Evolutionary conservation across 768 basidiomycete species (phyloP).

Genomic region (Exidia glandulosa): DNA sequence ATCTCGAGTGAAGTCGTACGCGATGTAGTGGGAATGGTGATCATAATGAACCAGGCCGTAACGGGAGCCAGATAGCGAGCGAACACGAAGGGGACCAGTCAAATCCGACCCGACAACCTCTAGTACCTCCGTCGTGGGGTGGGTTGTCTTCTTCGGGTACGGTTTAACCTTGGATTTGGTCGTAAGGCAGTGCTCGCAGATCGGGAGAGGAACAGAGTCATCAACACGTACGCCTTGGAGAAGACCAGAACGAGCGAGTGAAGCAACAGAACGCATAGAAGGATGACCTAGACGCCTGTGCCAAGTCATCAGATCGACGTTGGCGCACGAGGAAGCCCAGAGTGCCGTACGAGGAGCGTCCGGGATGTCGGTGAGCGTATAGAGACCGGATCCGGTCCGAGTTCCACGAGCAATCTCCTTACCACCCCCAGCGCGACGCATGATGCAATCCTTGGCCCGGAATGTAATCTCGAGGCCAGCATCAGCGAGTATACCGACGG

Average conservation of each 20-base stretch:
- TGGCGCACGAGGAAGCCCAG: not conserved
- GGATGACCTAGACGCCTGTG: not conserved
- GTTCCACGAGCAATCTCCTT: not conserved
- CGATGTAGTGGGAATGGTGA: not conserved
- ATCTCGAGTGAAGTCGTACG: not conserved
- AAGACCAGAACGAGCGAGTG: not conserved
- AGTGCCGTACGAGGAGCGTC: not conserved
- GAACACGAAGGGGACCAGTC: not conserved
- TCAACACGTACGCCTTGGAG: not conserved
- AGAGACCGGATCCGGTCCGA: not conserved
- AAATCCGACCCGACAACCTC: not conserved
- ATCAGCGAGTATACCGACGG: not conserved
- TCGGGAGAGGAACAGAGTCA: not conserved
- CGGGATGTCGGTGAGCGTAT: not conserved
- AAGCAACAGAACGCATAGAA: not conserved
- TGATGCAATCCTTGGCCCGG: too few species aligned
- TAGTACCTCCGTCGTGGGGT: not conserved
- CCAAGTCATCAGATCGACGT: not conserved
- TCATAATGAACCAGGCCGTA: not conserved
- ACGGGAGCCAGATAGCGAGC: not conserved
- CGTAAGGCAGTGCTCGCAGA: not conserved
- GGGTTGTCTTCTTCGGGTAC: not conserved
- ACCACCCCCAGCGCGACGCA: not conserved
- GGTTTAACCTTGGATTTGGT: not conserved
- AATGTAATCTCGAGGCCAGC: too few species aligned